Conservation (phyloP, 179 eudicot species). For the Vitellaria paradoxa region DNA sequence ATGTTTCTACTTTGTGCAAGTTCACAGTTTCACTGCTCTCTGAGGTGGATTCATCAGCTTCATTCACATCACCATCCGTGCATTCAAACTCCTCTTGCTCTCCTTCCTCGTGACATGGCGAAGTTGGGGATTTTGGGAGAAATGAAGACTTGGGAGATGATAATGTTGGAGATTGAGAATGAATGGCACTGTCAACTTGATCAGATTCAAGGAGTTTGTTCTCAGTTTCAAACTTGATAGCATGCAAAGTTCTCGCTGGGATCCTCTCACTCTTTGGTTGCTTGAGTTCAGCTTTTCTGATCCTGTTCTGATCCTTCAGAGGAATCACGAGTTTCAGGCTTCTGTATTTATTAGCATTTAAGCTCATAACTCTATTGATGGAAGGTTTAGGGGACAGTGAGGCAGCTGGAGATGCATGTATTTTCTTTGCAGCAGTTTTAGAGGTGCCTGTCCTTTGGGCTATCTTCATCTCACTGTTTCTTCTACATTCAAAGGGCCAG, state of each 20-base stretch:
- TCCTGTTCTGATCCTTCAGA: slow-evolving; percentile 34
- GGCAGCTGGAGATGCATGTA: slow-evolving; percentile 25
- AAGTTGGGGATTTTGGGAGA: slow-evolving; percentile 30
- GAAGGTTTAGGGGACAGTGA: slow-evolving; percentile 29
- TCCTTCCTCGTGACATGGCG: slow-evolving; percentile 40
- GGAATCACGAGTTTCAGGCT: slow-evolving; percentile 34
- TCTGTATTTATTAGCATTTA: slow-evolving; percentile 29
- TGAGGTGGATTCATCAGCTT: slow-evolving; percentile 38
- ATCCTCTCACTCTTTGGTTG: slow-evolving; percentile 15
- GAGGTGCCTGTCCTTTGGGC: slow-evolving; percentile 22
- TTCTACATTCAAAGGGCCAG: slow-evolving; percentile 23
- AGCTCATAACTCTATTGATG: slow-evolving; percentile 19
- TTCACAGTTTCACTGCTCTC: slow-evolving; percentile 19
- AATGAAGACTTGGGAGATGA: slow-evolving; percentile 36
- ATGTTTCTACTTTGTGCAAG: slow-evolving; percentile 9
- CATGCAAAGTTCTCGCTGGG: slow-evolving; percentile 59
- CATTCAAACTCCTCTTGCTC: slow-evolving; percentile 31
- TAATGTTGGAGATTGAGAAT: slow-evolving; percentile 36
- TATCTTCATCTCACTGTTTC: slow-evolving; percentile 20
- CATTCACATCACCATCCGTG: slow-evolving; percentile 40
- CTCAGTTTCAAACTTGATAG: slow-evolving; percentile 35
- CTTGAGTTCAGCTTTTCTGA: slow-evolving; percentile 27
- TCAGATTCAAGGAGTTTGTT: slow-evolving; percentile 13
- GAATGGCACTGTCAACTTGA: slow-evolving; percentile 25
- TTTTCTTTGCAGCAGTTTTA: slow-evolving; percentile 35